A percentile compares a stretch with the other conserved stretches of the same genome.
phyloP scores from a whole-genome alignment of 345 rosid species.

The Nephelium lappaceum region DNA sequence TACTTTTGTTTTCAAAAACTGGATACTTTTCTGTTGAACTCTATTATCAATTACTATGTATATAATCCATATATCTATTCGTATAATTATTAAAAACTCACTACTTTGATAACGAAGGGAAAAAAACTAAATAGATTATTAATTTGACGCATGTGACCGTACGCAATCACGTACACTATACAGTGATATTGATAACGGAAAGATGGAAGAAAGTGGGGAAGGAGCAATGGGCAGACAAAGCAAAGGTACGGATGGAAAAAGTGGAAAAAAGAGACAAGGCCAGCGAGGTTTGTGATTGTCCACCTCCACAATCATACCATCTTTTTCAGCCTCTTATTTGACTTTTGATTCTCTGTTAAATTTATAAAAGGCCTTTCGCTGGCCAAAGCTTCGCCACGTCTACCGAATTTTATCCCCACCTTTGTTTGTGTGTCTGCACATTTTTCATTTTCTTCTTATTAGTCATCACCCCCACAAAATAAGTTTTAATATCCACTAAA shows the following conservation, averaged over 20 bases:
- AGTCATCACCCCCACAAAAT: not conserved
- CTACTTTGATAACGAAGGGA: too few species aligned
- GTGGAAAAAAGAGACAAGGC: not conserved
- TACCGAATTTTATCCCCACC: slow-evolving; percentile 15
- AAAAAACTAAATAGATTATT: too few species aligned
- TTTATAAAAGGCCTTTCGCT: not conserved
- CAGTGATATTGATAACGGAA: not conserved
- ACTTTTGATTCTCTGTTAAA: slow-evolving; percentile 20
- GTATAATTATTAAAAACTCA: too few species aligned
- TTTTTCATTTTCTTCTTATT: not conserved
- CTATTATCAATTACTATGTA: too few species aligned
- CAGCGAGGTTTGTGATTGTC: slow-evolving; percentile 1
- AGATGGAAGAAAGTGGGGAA: not conserved
- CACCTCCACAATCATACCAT: slow-evolving; percentile 1
- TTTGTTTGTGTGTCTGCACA: not conserved
- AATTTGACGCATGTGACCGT: too few species aligned
- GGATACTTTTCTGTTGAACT: too few species aligned
- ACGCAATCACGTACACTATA: too few species aligned
- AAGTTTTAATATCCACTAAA: not conserved
- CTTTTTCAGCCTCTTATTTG: not conserved
- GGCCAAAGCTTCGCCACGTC: slow-evolving; percentile 28
- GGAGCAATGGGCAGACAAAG: not conserved
- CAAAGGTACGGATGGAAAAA: not conserved
- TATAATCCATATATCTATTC: too few species aligned
- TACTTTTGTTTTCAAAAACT: too few species aligned